Evolutionary conservation across 139 green algal genomes (phyloP), one percentile per base, ranked within the genome.

Genomic region (Trebouxia sp.): DNA sequence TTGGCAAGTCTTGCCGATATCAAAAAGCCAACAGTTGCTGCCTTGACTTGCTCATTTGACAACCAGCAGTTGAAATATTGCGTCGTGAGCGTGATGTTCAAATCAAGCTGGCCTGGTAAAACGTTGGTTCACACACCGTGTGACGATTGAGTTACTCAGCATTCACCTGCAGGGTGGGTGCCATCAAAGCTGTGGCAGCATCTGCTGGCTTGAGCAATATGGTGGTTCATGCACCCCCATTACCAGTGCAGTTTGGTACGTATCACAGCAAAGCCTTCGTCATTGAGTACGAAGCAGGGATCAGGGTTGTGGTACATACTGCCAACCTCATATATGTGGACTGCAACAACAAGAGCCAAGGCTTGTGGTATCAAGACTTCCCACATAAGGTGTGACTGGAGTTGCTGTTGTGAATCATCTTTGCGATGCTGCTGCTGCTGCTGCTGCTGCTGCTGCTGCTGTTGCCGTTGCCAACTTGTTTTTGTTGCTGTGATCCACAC

Each of bases 251-350:
- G 22, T 95, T 82, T 51, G 91, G 88, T 41, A 92, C 85, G 1
- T 69, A 87, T 28, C 83, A 89, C 86, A 87, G 70, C 75, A 82
- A 98, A 82, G 84, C 83, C 14, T 93, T 95, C 43, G 30, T 93
- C 0, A 5, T 92, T 9, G 47, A 87, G 47, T 93, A 89, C 58
- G 22, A 65, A 8, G 58, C 20, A 0, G 94, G 93, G 12, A 39
- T 97, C 58, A 80, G 92, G 0, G 86, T 98, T 22, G 75, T 97
- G 12, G 79, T 98, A 6, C 85, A 92, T 80, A 96, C 93, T 0
- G 93, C 94, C 55, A 98, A 98, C 82, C 77, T 94, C 15, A 89
- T 98, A 47, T 89, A 92, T 45, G 55, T 77, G 0, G 94, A 98
- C 83, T 94, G 89, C 83, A 91, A 92, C 83, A 86, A 90, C 85